Base-by-base conservation (phyloP, 352 stramenopile genomes). In the Globisporangium cylindrosporum region DNA sequence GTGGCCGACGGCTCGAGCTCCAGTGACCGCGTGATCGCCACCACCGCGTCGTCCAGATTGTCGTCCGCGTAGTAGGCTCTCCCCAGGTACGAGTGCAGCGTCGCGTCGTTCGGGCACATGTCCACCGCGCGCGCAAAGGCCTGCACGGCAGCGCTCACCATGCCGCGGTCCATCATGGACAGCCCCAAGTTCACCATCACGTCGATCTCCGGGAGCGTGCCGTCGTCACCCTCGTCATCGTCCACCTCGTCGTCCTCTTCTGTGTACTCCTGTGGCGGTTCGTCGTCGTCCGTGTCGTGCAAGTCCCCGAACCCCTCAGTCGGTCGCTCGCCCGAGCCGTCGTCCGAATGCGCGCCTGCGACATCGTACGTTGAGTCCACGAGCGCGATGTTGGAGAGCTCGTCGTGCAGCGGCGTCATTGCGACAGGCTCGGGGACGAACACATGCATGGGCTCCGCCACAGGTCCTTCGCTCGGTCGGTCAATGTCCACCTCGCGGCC, bases 31-130 rank as follows among this genome's bases (percentile, higher is more conserved):
- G 80, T 67, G 43, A 95, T 86, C 59, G 84, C 80, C 41, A 73
- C 55, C 48, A 93, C 78, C 12, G 88, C 88, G 43, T 89, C 82
- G 38, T 95, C 88, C 55, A 95, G 67, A 63, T 94, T 93, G 64
- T 93, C 81, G 61, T 94, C 86, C 2, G 86, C 86, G 70, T 95
- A 95, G 62, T 90, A 91, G 20, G 88, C 88, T 51, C 89, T 87
- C 18, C 85, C 88, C 61, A 95, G 71, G 76, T 93, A 84, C 68
- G 83, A 84, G 68, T 93, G 81, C 55, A 95, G 74, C n/a, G 84
- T 76, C 9, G 80, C 80, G 49, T 90, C 81, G 22, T 89, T 79
- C 12, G 86, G 86, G 57, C 86, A 84, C 61, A 95, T 91, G 73
- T 95, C 88, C 9, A 92, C 82, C 0, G 88, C 88, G n/a, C 86